Evolutionary conservation across 1,139 yeast genomes (phyloP).

Genomic region (Magnusiomyces fungicola): DNA sequence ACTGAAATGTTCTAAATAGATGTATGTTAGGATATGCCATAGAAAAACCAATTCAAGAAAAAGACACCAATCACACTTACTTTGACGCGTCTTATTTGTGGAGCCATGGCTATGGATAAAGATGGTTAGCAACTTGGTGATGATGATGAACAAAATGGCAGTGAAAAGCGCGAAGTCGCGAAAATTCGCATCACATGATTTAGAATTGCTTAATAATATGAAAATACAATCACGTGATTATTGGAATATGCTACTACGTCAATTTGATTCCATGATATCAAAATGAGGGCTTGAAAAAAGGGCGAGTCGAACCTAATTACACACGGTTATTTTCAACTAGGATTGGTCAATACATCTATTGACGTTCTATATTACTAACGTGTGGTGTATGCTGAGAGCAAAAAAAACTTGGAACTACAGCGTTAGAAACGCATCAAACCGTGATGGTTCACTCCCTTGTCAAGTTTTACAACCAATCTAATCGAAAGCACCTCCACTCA

Average conservation of each 20-base stretch:
- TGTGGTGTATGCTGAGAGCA: too few species aligned
- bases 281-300: neutral
- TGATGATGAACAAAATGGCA: too few species aligned
- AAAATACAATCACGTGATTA: neutral
- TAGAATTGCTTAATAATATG: too few species aligned
- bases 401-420: too few species aligned
- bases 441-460: too few species aligned
- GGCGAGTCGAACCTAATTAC: neutral
- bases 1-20: slow-evolving; percentile 55
- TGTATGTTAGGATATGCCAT: slow-evolving; percentile 1
- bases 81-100: slow-evolving; percentile 14
- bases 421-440: too few species aligned
- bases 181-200: neutral
- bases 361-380: too few species aligned
- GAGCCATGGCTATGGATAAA: slow-evolving; percentile 12
- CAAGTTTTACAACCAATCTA: too few species aligned
- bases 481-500: too few species aligned
- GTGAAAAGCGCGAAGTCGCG: too few species aligned
- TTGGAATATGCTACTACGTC: neutral
- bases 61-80: slow-evolving; percentile 5
- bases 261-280: neutral
- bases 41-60: neutral
- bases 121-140: neutral
- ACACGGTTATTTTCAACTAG: too few species aligned
- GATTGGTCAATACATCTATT: too few species aligned